Evolutionary conservation across 1,284 basidiomycete species (phyloP), one percentile per base, ranked within the genome.

Genomic region (Cutaneotrichosporon curvatum): DNA sequence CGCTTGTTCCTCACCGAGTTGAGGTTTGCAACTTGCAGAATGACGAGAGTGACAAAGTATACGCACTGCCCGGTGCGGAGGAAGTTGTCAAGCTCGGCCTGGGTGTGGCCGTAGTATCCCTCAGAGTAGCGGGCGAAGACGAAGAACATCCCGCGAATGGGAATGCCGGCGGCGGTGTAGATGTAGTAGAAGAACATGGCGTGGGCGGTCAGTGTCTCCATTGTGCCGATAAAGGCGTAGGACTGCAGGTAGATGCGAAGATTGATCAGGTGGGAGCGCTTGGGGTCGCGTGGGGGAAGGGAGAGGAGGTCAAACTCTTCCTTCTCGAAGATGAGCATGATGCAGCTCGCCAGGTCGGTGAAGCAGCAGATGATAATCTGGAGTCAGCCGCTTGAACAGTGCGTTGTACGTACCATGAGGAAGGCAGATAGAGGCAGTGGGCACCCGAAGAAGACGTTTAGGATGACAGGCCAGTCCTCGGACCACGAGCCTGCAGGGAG

Each of bases 391-490:
- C n/a, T n/a, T n/a, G n/a, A 45, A 72, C 75, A 45, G 72, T 75
- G 16, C 79, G 70, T 80, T 82, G 45, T 54, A 43, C 60, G 33
- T 43, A 60, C 57, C 67, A 75, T 75, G 47, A 76, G 76, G 21
- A 80, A 68, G 45, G 73, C 75, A 45, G 72, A 75, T n/a, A 79
- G 70, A 45, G 74, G 72, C 50, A 78, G 77, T 0, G 78, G 76
- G 3, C 75, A 62, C 51, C 75, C 75, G 36, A 76, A 64, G 50
- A 76, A 66, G 49, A 76, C 70, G 54, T 73, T 73, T 48, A 81
- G 64, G n/a, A 85, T 59, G 38, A 84, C 78, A 2, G 82, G 77
- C 74, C 82, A 79, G 53, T 84, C 75, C 59, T 85, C 83, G 9
- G 80, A 78, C 69, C 81, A 84, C 44, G 77, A 60, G 15, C 60